These are phyloP conservation scores for Amanita jacksonii DNA, from an alignment of 768 basidiomycete genomes.

Conservation along the genomic window DNA sequence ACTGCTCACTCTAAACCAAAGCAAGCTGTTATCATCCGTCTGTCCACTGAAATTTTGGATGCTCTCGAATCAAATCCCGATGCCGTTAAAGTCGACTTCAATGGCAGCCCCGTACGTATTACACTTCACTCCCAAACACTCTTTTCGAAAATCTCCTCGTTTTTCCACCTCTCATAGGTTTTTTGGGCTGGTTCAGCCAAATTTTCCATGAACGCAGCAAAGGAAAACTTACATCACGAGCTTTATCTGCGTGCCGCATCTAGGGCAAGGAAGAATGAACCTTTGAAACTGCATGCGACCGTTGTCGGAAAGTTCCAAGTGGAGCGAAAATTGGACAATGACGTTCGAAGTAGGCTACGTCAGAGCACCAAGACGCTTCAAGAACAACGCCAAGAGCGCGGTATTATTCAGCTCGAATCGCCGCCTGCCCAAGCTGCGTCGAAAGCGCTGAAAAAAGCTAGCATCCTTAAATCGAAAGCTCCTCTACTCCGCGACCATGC, in stretches of 20 bases:
- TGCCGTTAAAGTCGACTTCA: conserved; percentile 53
- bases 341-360: conserved; percentile 35
- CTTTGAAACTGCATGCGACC: conserved; percentile 66
- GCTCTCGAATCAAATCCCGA: conserved; percentile 43
- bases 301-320: conserved; percentile 67
- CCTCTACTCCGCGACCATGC: not conserved
- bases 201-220: conserved; percentile 46
- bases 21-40: conserved; percentile 65
- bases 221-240: conserved; percentile 55
- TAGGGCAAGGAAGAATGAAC: conserved; percentile 46
- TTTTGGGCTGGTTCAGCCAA: conserved; percentile 56
- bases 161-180: conserved; percentile 31
- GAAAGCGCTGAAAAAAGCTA: conserved; percentile 25
- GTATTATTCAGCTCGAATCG: conserved; percentile 42
- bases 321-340: conserved; percentile 45
- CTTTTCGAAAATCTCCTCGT: not conserved
- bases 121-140: not conserved
- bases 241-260: conserved; percentile 60
- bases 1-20: conserved; percentile 47
- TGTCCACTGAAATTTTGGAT: conserved; percentile 65
- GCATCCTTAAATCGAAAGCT: not conserved
- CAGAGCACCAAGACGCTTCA: conserved; percentile 31
- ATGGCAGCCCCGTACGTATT: conserved; percentile 45
- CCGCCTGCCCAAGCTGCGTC: conserved; percentile 28
- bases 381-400: conserved; percentile 30